Conservation (phyloP, 768 basidiomycete species). For the Hydnomerulius pinastri region DNA sequence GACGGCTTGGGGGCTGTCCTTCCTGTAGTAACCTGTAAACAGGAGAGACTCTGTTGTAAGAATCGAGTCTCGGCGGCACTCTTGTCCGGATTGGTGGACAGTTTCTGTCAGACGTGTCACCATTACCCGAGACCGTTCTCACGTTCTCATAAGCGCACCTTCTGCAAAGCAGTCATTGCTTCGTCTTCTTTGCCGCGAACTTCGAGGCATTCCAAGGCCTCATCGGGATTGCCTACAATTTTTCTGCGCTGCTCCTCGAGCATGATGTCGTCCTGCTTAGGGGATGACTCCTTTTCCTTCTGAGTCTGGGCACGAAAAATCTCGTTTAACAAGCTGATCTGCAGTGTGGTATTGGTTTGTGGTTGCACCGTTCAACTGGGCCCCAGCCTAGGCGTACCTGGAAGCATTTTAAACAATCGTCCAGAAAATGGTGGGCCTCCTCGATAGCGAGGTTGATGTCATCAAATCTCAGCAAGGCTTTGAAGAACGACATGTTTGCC, state of each 20-base stretch:
- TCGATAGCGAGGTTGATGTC: not conserved
- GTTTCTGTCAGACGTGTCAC: not conserved
- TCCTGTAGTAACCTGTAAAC: constrained; percentile 5
- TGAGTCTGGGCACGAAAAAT: not conserved
- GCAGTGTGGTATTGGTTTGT: too few species aligned
- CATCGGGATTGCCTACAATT: not conserved
- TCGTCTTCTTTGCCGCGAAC: constrained; percentile 2
- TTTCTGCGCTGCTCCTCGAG: not conserved
- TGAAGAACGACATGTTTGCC: constrained; percentile 6
- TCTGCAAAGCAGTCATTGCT: constrained; percentile 4
- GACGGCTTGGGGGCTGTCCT: constrained; percentile 2
- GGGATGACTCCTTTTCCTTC: not conserved
- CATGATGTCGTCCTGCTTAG: not conserved
- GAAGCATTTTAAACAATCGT: constrained; percentile 2
- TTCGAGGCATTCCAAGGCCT: not conserved
- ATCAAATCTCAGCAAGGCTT: constrained; percentile 3
- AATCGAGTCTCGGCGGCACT: not conserved
- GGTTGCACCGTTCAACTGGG: not conserved
- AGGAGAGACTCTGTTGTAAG: constrained; percentile 1
- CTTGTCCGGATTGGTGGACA: not conserved
- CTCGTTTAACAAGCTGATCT: not conserved
- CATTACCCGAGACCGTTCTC: not conserved
- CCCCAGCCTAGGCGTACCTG: not conserved
- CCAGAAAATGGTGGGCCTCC: not conserved
- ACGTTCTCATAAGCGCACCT: constrained; percentile 1